phyloP scores from a whole-genome alignment of 1,139 yeast species.

The Tardiomyces digboiensis region DNA sequence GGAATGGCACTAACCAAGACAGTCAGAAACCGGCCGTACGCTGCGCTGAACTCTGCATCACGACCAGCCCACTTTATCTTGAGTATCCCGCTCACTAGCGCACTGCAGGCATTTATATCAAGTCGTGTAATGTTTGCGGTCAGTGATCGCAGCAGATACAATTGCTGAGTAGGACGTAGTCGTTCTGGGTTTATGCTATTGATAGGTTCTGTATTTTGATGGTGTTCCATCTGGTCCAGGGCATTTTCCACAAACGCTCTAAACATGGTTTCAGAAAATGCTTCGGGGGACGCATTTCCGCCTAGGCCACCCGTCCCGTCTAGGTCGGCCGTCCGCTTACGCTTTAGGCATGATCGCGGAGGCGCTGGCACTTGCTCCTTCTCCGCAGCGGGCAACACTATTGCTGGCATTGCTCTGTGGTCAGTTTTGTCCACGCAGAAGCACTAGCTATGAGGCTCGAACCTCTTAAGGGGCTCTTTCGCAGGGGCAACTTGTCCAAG shows the following conservation, averaged over 20 bases:
- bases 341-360: conserved; percentile 5
- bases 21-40: conserved; percentile 58
- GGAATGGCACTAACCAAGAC: conserved; percentile 83
- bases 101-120: conserved; percentile 33
- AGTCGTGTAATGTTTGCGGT: conserved; percentile 44
- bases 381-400: background rate
- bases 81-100: conserved; percentile 42
- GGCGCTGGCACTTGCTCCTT: conserved; percentile 5
- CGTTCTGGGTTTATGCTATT: conserved; percentile 34
- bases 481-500: too few relatives aligned
- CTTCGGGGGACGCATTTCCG: conserved; percentile 11
- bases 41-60: conserved; percentile 33
- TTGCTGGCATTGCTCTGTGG: background rate
- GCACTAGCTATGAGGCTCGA: too few relatives aligned
- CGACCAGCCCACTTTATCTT: conserved; percentile 49
- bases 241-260: conserved; percentile 7
- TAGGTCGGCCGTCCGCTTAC: background rate
- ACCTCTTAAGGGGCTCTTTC: too few relatives aligned
- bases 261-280: conserved; percentile 7
- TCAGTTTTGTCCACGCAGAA: too few relatives aligned
- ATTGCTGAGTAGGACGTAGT: conserved; percentile 26
- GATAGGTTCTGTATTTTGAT: conserved; percentile 33
- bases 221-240: conserved; percentile 10
- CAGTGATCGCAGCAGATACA: conserved; percentile 36
- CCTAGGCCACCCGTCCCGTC: background rate